Evolutionary conservation across 2,329 filamentous ascomycete species (phyloP).

Genomic region (Aureobasidium mangrovei): DNA sequence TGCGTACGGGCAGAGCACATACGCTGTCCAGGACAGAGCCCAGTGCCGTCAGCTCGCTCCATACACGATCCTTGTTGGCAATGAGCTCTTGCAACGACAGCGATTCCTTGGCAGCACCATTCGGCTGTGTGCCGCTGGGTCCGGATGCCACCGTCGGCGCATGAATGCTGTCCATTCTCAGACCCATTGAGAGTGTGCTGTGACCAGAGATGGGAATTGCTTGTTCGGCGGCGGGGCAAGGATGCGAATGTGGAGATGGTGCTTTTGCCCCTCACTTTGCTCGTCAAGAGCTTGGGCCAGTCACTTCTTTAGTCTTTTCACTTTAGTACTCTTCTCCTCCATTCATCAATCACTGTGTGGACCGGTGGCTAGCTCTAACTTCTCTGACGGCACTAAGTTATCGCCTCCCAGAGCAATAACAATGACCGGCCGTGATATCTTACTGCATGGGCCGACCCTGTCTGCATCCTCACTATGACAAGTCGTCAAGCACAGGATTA

Average conservation of each 20-base stretch:
- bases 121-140: constrained; percentile 43
- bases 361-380: not conserved
- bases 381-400: not conserved
- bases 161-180: constrained; percentile 59
- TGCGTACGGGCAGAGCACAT: constrained; percentile 26
- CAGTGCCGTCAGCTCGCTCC: constrained; percentile 77
- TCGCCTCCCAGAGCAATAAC: not conserved
- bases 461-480: too few relatives aligned
- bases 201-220: not conserved
- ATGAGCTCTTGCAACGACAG: constrained; percentile 73
- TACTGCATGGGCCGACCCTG: too few relatives aligned
- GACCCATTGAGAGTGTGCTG: constrained; percentile 35
- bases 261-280: constrained; percentile 11
- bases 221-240: constrained; percentile 5
- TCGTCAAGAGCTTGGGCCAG: constrained; percentile 10
- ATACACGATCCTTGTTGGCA: constrained; percentile 71
- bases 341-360: not conserved
- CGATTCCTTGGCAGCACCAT: constrained; percentile 45
- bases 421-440: too few relatives aligned
- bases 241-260: constrained; percentile 3
- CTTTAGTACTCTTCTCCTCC: too few relatives aligned
- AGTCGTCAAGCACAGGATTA: too few relatives aligned
- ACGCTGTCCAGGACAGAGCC: constrained; percentile 84
- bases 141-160: constrained; percentile 69
- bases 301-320: not conserved